phyloP scores from a whole-genome alignment of 1,284 basidiomycete species.

The Phylloboletellus chloephorus region DNA sequence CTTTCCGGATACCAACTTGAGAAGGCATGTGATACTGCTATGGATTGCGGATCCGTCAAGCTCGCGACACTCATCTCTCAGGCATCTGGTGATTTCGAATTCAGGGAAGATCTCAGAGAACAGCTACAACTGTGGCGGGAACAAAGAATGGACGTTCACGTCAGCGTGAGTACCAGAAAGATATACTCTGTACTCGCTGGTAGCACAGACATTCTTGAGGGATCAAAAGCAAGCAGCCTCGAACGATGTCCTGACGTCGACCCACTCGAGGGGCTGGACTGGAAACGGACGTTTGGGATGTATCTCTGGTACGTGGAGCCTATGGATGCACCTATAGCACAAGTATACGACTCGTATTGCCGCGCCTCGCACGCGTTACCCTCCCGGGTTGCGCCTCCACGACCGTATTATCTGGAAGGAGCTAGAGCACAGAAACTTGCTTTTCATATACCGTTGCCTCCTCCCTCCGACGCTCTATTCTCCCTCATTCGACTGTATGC shows the following conservation, averaged over 20 bases:
- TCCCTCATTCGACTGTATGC: slow-evolving; percentile 79
- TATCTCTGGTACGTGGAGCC: slow-evolving; percentile 86
- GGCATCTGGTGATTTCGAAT: slow-evolving; percentile 75
- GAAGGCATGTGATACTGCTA: slow-evolving; percentile 73
- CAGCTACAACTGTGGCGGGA: slow-evolving; percentile 86
- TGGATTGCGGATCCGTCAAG: slow-evolving; percentile 76
- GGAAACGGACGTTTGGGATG: slow-evolving; percentile 92
- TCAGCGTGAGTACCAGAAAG: slow-evolving; percentile 67
- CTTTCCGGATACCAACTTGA: slow-evolving; percentile 87
- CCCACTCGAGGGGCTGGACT: slow-evolving; percentile 82
- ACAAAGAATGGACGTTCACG: slow-evolving; percentile 69
- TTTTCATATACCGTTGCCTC: slow-evolving; percentile 28
- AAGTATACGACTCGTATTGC: slow-evolving; percentile 70
- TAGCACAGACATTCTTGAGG: slow-evolving; percentile 60
- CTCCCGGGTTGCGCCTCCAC: slow-evolving; percentile 53
- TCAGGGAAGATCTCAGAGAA: slow-evolving; percentile 67
- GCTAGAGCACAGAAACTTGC: slow-evolving; percentile 31
- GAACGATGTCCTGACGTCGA: slow-evolving; percentile 62
- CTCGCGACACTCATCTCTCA: slow-evolving; percentile 93
- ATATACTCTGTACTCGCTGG: slow-evolving; percentile 88
- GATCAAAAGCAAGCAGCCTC: slow-evolving; percentile 48
- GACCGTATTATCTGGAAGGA: slow-evolving; percentile 62
- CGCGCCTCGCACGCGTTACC: slow-evolving; percentile 41
- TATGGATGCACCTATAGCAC: slow-evolving; percentile 66
- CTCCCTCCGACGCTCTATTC: slow-evolving; percentile 68